Evolutionary conservation across 495 filamentous ascomycete genomes (phyloP).

Genomic region (Melanomma pulvis-pyrius): DNA sequence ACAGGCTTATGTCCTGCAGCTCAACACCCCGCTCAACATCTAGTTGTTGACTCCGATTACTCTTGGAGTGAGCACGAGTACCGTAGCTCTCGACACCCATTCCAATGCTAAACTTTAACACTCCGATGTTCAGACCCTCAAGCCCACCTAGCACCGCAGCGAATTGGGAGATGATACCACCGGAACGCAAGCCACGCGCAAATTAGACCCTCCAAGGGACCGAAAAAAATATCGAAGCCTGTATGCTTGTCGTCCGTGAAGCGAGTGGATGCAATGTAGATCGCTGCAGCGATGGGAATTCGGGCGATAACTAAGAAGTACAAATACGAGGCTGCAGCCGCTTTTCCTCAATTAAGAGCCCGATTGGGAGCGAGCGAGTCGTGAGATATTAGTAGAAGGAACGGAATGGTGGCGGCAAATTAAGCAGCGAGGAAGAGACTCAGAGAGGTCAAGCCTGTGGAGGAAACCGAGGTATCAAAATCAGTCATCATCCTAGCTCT

Average conservation of each 20-base stretch:
- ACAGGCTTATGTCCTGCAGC: not conserved
- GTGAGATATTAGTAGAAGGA: no score
- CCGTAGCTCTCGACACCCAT: not conserved
- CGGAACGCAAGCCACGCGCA: slow-evolving; percentile 60
- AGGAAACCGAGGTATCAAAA: no score
- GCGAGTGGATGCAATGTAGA: slow-evolving; percentile 62
- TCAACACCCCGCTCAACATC: not conserved
- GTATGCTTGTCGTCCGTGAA: slow-evolving; percentile 65
- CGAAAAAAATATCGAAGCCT: slow-evolving; percentile 65
- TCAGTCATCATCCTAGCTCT: no score
- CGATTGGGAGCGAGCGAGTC: no score
- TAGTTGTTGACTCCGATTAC: not conserved
- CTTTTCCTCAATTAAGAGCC: no score
- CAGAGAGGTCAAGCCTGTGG: no score
- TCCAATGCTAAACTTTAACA: not conserved
- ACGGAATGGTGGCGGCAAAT: no score
- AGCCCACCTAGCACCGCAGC: slow-evolving; percentile 38
- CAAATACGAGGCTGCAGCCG: slow-evolving; percentile 57
- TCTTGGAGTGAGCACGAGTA: not conserved
- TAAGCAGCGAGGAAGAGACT: no score
- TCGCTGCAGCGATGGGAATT: slow-evolving; percentile 58
- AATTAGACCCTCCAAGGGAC: slow-evolving; percentile 57
- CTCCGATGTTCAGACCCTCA: no score
- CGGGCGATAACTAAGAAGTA: slow-evolving; percentile 59
- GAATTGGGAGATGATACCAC: slow-evolving; percentile 55